phyloP scores from a whole-genome alignment of 257 asterid species.

The Salvia miltiorrhiza region DNA sequence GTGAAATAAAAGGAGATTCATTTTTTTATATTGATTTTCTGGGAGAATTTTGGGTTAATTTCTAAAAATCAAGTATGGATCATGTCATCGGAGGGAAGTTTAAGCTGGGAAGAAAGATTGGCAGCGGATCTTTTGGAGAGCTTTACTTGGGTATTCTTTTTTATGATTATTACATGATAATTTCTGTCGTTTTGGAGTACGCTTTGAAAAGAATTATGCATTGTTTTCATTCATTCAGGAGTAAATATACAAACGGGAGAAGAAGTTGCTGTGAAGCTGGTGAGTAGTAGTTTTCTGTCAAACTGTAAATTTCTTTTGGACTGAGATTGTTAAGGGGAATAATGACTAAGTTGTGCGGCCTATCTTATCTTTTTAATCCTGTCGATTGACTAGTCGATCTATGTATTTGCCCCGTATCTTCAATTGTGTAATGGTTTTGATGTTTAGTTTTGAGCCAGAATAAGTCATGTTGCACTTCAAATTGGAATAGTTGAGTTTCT shows the following conservation, averaged over 20 bases:
- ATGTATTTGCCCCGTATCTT: background rate
- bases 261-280: slow-evolving; percentile 97
- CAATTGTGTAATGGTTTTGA: background rate
- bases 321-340: background rate
- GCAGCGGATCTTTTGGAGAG: slow-evolving; percentile 98
- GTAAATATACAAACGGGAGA: slow-evolving; percentile 91
- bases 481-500: background rate
- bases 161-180: background rate
- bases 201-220: background rate
- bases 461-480: slow-evolving; percentile 8
- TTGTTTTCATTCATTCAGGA: slow-evolving; percentile 42
- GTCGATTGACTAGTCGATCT: slow-evolving; percentile 1
- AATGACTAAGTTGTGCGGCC: background rate
- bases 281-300: slow-evolving; percentile 31
- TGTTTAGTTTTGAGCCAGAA: slow-evolving; percentile 3
- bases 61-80: slow-evolving; percentile 60
- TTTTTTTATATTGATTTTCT: background rate
- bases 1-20: background rate
- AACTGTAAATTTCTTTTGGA: background rate
- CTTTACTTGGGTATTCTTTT: slow-evolving; percentile 73
- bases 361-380: background rate
- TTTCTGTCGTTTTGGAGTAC: background rate
- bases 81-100: slow-evolving; percentile 88
- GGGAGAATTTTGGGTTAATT: slow-evolving; percentile 14
- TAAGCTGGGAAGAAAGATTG: slow-evolving; percentile 95